Base-by-base conservation (phyloP, 2,329 filamentous ascomycete species). In the Ceratocystis cacaofunesta region DNA sequence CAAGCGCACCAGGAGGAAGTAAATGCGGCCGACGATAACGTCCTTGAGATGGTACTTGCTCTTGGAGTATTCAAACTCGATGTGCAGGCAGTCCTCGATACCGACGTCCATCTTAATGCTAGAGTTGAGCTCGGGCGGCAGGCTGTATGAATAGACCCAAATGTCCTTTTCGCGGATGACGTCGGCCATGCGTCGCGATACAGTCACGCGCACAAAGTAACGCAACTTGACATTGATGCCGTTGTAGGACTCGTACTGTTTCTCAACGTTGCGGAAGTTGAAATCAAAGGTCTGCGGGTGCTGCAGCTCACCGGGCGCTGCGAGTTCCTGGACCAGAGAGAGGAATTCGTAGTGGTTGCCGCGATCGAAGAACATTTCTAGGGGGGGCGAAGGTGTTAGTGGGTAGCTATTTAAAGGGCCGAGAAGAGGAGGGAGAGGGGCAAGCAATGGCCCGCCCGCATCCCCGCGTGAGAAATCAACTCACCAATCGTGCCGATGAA, bases 61-160 rank as follows among this genome's bases (percentile, higher is more conserved):
- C 81, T 99, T 99, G 77, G 89, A 95, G 79, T 99, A 99, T 77
- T 99, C 94, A 72, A 99, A 99, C 76, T 99, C 94, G 70, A 99
- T 99, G 78, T 99, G 94, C 71, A 99, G 80, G 75, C 94, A 99
- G 78, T 99, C 95, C 78, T 99, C 94, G 73, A 99, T 99, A 66
- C 94, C 94, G 67, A 99, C 94, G 74, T 99, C 94, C 94, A 99
- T 99, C 83, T 99, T 99, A 81, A 99, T 99, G 70, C 89, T 91
- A 77, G 86, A 92, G 80, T 97, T 99, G 76, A 91, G 95, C 83
- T 99, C 94, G 19, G 94, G 94, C 22, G 94, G 92, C 79, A 97
- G 92, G 75, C 92, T 87, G 81, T 99, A 99, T 69, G 88, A 94
- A 80, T 99, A 99, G 65, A 99, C 95, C 95, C 95, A 99, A 69